A percentile compares a stretch with the other conserved stretches of the same genome.
Conservation (phyloP, 257 asterid genomes). For the Capsicum pubescens region DNA sequence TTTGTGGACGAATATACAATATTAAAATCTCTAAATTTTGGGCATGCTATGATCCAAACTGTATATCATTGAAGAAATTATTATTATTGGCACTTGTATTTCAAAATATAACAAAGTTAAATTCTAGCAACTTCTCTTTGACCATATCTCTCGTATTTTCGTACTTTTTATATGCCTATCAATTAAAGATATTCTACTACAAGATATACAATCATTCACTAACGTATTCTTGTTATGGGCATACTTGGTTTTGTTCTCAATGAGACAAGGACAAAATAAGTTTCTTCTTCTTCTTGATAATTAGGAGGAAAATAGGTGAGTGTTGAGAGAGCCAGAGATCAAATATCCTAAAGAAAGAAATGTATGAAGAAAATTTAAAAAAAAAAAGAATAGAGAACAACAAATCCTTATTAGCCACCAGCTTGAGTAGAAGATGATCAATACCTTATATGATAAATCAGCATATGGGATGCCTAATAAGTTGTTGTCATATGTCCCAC, state of each 20-base stretch:
- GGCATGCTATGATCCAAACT: background rate
- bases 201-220: background rate
- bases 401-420: background rate
- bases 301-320: background rate
- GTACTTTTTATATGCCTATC: background rate
- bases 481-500: slow-evolving; percentile 1
- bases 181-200: slow-evolving; percentile 10
- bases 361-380: background rate
- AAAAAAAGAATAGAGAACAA: background rate
- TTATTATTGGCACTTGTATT: background rate
- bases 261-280: background rate
- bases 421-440: background rate
- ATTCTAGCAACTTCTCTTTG: background rate
- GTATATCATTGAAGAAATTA: background rate
- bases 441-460: slow-evolving; percentile 16
- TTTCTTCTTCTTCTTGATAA: background rate
- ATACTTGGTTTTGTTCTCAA: background rate
- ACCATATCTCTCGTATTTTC: background rate
- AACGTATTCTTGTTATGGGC: background rate
- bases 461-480: background rate
- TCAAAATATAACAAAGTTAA: background rate
- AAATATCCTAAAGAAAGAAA: background rate
- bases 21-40: background rate
- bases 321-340: background rate
- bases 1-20: background rate